Evolutionary conservation across 2,329 filamentous ascomycete genomes (phyloP).

Genomic region (Ceratocystis alfenasii): DNA sequence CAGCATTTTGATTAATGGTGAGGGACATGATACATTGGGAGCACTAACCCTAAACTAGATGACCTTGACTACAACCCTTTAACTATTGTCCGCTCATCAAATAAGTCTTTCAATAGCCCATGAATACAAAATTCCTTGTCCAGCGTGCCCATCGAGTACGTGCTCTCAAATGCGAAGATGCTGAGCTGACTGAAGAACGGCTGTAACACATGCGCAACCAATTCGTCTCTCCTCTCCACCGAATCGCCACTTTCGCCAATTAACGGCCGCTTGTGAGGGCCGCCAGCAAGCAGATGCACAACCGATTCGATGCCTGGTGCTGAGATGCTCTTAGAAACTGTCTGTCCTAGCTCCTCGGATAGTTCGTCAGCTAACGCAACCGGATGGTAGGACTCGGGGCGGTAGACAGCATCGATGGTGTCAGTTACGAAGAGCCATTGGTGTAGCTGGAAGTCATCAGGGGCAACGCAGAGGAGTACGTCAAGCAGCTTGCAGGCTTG

Average conservation of each 20-base stretch:
- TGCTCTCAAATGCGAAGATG: constrained; percentile 86
- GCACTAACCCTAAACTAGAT: background rate
- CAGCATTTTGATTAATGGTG: background rate
- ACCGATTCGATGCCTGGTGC: constrained; percentile 29
- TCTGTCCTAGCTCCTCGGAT: constrained; percentile 56
- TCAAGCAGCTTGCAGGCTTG: constrained; percentile 94
- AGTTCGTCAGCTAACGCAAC: constrained; percentile 74
- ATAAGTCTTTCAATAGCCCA: constrained; percentile 59
- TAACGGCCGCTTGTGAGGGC: constrained; percentile 37
- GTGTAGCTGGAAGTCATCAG: constrained; percentile 95
- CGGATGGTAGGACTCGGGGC: constrained; percentile 54
- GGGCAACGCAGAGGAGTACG: constrained; percentile 69
- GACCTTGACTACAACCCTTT: constrained; percentile 39
- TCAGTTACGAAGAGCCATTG: constrained; percentile 97
- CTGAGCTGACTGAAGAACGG: constrained; percentile 88
- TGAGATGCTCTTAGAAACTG: constrained; percentile 24
- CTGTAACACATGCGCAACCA: constrained; percentile 65
- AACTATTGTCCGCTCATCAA: constrained; percentile 62
- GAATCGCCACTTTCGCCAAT: constrained; percentile 43
- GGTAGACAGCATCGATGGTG: constrained; percentile 90
- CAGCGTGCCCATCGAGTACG: constrained; percentile 66
- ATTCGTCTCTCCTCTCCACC: constrained; percentile 49
- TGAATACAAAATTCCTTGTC: constrained; percentile 54
- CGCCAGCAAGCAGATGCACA: constrained; percentile 30
- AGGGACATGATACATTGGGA: background rate